A percentile compares a stretch with the other conserved stretches of the same genome.
Conservation (phyloP, 768 basidiomycete genomes). For the Coprinellus aureogranulatus region DNA sequence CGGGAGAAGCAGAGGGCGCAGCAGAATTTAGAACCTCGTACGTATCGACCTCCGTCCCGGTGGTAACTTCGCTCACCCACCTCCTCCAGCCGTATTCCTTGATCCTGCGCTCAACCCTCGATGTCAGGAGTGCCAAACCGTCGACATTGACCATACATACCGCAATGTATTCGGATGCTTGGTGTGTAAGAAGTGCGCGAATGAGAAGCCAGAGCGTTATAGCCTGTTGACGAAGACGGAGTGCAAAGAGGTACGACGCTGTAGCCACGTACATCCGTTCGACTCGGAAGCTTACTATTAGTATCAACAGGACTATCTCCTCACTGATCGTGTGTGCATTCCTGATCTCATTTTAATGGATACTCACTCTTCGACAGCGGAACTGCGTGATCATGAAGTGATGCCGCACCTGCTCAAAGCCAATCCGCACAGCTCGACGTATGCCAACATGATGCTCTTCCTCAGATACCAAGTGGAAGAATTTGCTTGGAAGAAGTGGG, state of each 20-base stretch:
- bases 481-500: conserved; percentile 99
- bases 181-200: conserved; percentile 90
- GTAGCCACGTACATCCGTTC: background rate
- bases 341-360: background rate
- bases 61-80: background rate
- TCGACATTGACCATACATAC: conserved; percentile 84
- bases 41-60: conserved; percentile 22
- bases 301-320: conserved; percentile 76
- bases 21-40: conserved; percentile 76
- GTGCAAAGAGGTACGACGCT: conserved; percentile 79
- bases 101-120: conserved; percentile 75
- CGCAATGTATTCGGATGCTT: conserved; percentile 78
- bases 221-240: conserved; percentile 97
- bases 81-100: conserved; percentile 65
- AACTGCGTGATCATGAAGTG: conserved; percentile 86
- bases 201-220: conserved; percentile 87
- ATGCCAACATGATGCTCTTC: conserved; percentile 99
- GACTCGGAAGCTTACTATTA: conserved; percentile 5
- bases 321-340: conserved; percentile 76
- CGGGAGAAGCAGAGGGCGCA: conserved; percentile 74
- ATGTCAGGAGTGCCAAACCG: conserved; percentile 81
- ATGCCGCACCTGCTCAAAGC: conserved; percentile 92
- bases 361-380: conserved; percentile 52
- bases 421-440: conserved; percentile 93
- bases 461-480: conserved; percentile 91